phyloP scores from a whole-genome alignment of 2,329 filamentous ascomycete genomes.

The Fusarium solani-melongenae region DNA sequence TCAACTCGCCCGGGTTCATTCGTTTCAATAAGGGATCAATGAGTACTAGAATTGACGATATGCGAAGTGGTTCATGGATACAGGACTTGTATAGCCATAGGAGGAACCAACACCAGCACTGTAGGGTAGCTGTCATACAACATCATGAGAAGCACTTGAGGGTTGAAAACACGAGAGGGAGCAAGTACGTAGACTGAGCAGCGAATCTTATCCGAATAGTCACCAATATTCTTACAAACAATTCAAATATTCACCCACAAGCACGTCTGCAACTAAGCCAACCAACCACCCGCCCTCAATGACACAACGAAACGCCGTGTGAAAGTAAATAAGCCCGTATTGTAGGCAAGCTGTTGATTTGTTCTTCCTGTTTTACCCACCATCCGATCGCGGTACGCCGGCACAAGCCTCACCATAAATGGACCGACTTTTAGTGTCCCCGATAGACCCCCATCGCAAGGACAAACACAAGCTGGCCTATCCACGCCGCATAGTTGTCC shows the following conservation, averaged over 20 bases:
- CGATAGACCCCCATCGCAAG: slow-evolving; percentile 10
- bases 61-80: not conserved
- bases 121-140: not conserved
- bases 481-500: slow-evolving; percentile 33
- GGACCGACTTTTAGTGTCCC: slow-evolving; percentile 32
- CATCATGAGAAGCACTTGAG: not conserved
- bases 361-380: slow-evolving; percentile 18
- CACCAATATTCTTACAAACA: not conserved
- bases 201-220: not conserved
- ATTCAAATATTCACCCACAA: not conserved
- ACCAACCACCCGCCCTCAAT: not conserved
- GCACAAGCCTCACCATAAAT: slow-evolving; percentile 21
- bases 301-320: not conserved
- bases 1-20: not conserved
- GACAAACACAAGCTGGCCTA: slow-evolving; percentile 22
- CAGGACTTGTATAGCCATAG: not conserved
- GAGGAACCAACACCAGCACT: not conserved
- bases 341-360: slow-evolving; percentile 6
- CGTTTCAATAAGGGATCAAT: not conserved
- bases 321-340: not conserved
- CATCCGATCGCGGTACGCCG: slow-evolving; percentile 22
- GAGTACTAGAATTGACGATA: not conserved
- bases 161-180: not conserved
- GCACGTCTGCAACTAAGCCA: not conserved
- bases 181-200: not conserved